Conservation (phyloP, 345 rosid species). For the Eucalyptus camaldulensis region DNA sequence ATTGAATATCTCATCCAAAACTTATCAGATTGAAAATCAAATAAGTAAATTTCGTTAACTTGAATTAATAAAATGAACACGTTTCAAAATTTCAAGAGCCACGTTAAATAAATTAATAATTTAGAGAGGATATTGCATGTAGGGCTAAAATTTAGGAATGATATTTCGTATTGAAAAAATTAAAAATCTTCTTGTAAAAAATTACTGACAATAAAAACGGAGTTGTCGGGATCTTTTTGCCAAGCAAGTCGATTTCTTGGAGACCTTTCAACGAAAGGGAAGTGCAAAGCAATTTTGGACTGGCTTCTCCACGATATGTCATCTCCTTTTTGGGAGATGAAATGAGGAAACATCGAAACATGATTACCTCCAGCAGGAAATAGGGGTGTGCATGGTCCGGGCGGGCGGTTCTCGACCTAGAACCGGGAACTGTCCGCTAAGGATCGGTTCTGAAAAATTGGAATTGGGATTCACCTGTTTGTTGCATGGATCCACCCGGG, state of each 20-base stretch:
- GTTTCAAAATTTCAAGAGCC: accelerated
- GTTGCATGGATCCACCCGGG: no score
- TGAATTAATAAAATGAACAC: not conserved
- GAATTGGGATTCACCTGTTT: no score
- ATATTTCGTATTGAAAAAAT: not conserved
- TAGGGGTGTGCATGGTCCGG: no score
- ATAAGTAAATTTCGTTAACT: not conserved
- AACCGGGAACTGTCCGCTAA: no score
- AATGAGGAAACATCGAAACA: not conserved
- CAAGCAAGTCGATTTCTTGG: not conserved
- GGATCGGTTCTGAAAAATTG: no score
- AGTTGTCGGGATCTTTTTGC: not conserved
- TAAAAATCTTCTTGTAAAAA: not conserved
- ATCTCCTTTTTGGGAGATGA: not conserved
- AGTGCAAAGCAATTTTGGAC: not conserved
- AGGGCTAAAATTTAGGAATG: accelerated
- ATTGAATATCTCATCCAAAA: not conserved
- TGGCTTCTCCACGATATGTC: not conserved
- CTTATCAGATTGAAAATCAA: not conserved
- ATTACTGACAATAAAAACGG: not conserved
- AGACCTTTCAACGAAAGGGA: not conserved
- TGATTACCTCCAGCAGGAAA: no score
- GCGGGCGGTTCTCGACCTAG: no score
- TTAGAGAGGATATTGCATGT: not conserved
- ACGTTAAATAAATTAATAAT: not conserved